These are phyloP conservation scores for Pichia sp. DNA, from an alignment of 1,139 yeast species.

Conservation along the genomic window DNA sequence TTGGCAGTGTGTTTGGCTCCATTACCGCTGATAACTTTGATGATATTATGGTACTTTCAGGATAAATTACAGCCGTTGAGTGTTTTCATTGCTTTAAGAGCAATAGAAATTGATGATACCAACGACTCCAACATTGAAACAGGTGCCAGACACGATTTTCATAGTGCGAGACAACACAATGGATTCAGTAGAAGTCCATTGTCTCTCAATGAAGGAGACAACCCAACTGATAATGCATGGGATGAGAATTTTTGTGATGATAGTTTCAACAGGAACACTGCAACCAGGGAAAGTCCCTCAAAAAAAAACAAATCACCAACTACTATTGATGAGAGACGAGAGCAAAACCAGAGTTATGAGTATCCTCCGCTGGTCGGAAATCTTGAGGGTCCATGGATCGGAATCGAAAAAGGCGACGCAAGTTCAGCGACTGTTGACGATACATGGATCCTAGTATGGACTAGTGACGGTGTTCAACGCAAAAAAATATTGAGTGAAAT, in stretches of 20 bases:
- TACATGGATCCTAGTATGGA: slow-evolving; percentile 37
- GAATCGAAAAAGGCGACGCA: slow-evolving; percentile 46
- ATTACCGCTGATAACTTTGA: slow-evolving; percentile 62
- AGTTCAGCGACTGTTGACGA: slow-evolving; percentile 41
- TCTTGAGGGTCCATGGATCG: slow-evolving; percentile 80
- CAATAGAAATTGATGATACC: slow-evolving; percentile 37
- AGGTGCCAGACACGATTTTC: neutral
- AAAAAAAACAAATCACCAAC: slow-evolving; percentile 7
- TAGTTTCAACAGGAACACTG: neutral
- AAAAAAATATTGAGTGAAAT: slow-evolving; percentile 43
- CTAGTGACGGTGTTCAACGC: slow-evolving; percentile 53
- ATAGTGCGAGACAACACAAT: neutral
- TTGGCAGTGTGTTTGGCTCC: slow-evolving; percentile 72
- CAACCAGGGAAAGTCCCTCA: neutral
- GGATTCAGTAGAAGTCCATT: neutral
- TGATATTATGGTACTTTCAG: slow-evolving; percentile 76
- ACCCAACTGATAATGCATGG: slow-evolving; percentile 3
- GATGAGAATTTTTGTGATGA: neutral
- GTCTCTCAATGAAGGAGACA: neutral
- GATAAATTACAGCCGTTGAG: slow-evolving; percentile 76
- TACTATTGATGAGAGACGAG: slow-evolving; percentile 56
- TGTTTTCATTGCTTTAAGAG: slow-evolving; percentile 78
- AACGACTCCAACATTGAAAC: neutral
- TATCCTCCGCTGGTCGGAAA: slow-evolving; percentile 68
- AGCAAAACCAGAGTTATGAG: slow-evolving; percentile 61